Evolutionary conservation across 2,329 filamentous ascomycete species (phyloP).

Genomic region (Fusarium chuoi): DNA sequence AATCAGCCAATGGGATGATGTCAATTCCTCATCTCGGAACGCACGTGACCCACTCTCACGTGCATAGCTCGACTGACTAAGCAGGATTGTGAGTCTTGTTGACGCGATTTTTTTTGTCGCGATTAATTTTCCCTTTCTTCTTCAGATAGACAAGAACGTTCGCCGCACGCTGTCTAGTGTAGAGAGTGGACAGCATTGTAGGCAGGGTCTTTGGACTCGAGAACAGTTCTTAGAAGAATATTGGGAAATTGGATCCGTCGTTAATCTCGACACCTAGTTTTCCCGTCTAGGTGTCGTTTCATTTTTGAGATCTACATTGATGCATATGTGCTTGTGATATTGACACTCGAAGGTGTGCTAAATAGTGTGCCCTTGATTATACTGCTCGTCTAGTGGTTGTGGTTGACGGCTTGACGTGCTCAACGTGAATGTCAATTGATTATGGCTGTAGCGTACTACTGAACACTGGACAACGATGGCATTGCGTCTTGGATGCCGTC

Average conservation of each 20-base stretch:
- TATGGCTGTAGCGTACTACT: rapidly evolving
- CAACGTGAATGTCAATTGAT: background rate
- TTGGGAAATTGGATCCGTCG: constrained; percentile 59
- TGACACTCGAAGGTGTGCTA: background rate
- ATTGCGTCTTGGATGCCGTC: background rate
- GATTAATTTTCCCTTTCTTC: constrained; percentile 48
- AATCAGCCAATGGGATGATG: constrained; percentile 52
- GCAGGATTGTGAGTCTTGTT: background rate
- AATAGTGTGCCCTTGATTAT: no score
- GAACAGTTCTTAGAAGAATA: constrained; percentile 58
- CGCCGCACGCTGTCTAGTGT: constrained; percentile 49
- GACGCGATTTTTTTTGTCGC: background rate
- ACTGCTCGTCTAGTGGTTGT: no score
- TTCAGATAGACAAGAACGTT: constrained; percentile 64
- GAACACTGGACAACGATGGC: background rate
- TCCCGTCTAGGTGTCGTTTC: constrained; percentile 65
- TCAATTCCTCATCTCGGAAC: constrained; percentile 51
- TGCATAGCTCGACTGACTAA: constrained; percentile 13
- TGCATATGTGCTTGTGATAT: background rate
- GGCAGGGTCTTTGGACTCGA: constrained; percentile 51
- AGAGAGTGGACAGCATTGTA: constrained; percentile 44
- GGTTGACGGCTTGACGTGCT: background rate
- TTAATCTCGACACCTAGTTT: constrained; percentile 65
- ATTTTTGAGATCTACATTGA: constrained; percentile 68
- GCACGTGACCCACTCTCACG: constrained; percentile 43